Percentiles rank a stretch among this genome's conserved stretches.
Evolutionary conservation across 176 grass and related monocot species (phyloP).

Genomic region (Hordeum vulgare): MorexV3_pseudomolecules_assembly NC_058521.1:604125756-604126255

Average conservation of each 20-base stretch:
- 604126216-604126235: not conserved
- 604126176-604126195: not conserved
- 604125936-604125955: not conserved
- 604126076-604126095: slow-evolving; percentile 72
- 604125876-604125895: not conserved
- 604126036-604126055: slow-evolving; percentile 90
- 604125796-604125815: not conserved
- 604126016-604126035: slow-evolving; percentile 81
- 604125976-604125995: slow-evolving; percentile 78
- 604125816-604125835: not conserved
- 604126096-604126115: slow-evolving; percentile 78
- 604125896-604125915: slow-evolving; percentile 21
- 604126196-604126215: not conserved
- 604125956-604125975: slow-evolving; percentile 68
- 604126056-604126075: slow-evolving; percentile 88
- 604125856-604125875: not conserved
- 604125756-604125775: not conserved
- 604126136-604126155: not conserved
- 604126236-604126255: not conserved
- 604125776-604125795: not conserved
- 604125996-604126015: slow-evolving; percentile 87
- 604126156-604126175: not conserved
- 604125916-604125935: not conserved
- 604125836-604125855: not conserved
- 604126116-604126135: not conserved